Base-by-base conservation (phyloP, 768 basidiomycete genomes). In the Termitomyces sp. region DNA sequence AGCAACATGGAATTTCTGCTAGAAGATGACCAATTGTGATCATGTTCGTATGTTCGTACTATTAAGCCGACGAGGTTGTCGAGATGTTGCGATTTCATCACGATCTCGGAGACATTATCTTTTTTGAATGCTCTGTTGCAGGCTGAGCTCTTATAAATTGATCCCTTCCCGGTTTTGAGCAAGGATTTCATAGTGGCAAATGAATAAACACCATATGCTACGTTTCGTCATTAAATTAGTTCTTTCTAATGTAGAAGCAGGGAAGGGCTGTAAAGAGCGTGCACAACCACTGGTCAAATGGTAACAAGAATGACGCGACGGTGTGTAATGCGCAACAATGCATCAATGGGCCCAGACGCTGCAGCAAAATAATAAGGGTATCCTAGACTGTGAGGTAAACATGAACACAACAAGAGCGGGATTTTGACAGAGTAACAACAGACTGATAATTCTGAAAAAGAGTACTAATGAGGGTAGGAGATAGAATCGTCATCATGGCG, bases 371-470 rank as follows among this genome's bases (percentile, higher is more conserved):
- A 48, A 50, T 36, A 60, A 60, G 64, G 66, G 66, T 67, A 67
- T 67, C 63, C 58, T 63, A 64, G 59, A 60, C 44, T 62, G 63
- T 59, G 46, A 59, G 54, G 60, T 50, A 60, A 67, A 58, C 45
- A 55, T 57, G 67, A 61, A 67, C 65, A 69, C 61, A 73, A 68
- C 67, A 64, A 69, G 65, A 69, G 63, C 65, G 69, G 64, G 67
- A 69, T 68, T 59, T n/a, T 64, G 60, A 68, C 65, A 53, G 56
- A 53, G 45, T 64, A 59, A 53, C 59, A 59, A 53, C 59, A 61
- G 51, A 63, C 42, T 54, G 30, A 55, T 54, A 50, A 33, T 13
- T 55, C 54, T 16, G 31, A 20, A 42, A n/a, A 55, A 65, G 61
- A 65, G 64, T 66, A 59, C 50, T 54, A 55, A 45, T 54, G 54